Evolutionary conservation across 1,284 basidiomycete genomes (phyloP).

Genomic region (Ceratobasidium sp.): DNA sequence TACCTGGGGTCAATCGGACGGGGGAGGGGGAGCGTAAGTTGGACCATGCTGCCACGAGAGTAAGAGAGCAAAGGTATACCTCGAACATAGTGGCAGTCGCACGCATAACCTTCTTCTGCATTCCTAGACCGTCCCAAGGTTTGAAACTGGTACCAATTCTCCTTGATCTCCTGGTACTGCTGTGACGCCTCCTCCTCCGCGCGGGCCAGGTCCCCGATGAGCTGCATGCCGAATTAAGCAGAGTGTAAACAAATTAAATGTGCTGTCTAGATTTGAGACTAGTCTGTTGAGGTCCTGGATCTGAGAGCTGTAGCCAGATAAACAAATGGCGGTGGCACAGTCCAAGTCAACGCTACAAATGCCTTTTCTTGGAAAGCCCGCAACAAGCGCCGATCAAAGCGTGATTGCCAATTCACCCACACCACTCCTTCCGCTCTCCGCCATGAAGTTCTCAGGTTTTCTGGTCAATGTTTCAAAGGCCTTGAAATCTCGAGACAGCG

Average conservation of each 20-base stretch:
- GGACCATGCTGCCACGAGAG: conserved; percentile 24
- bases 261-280: neutral
- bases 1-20: conserved; percentile 49
- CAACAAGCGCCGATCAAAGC: conserved; percentile 34
- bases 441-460: conserved; percentile 66
- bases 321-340: conserved; percentile 21
- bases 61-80: conserved; percentile 62
- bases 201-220: conserved; percentile 78
- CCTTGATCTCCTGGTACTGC: conserved; percentile 76
- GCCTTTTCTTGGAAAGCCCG: conserved; percentile 5
- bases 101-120: conserved; percentile 89
- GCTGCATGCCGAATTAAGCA: conserved; percentile 45
- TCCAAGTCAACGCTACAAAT: conserved; percentile 22
- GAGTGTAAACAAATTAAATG: neutral
- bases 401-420: conserved; percentile 22
- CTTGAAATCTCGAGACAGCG: conserved; percentile 67
- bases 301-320: neutral
- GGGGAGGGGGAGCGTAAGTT: conserved; percentile 19
- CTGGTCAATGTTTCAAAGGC: conserved; percentile 67
- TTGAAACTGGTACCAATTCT: conserved; percentile 88
- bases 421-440: conserved; percentile 46
- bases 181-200: conserved; percentile 76
- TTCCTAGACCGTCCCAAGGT: conserved; percentile 86
- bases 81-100: conserved; percentile 84
- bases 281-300: neutral